Conservation (phyloP, 495 filamentous ascomycete genomes). For the Paragyromitra xinjiangensis region DNA sequence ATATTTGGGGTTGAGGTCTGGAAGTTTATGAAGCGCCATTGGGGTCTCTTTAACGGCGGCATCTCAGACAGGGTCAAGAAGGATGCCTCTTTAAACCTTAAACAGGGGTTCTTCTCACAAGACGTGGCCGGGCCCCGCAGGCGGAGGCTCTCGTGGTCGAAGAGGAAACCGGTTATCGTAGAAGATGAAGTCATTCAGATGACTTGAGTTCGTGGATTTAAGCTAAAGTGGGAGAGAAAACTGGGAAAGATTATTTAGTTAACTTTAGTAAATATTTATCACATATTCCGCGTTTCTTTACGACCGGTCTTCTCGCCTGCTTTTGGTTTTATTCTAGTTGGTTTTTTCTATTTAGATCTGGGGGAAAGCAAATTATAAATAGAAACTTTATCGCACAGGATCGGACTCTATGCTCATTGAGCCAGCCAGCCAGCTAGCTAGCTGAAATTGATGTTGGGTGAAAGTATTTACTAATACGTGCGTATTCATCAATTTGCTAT, state of each 20-base stretch:
- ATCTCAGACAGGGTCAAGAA: conserved; percentile 53
- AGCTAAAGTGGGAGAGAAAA: not conserved
- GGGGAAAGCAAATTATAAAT: too few species aligned
- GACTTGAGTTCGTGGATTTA: not conserved
- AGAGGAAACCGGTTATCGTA: not conserved
- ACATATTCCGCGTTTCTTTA: too few species aligned
- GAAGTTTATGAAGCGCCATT: conserved; percentile 68
- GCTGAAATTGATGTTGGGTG: too few species aligned
- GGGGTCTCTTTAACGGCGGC: conserved; percentile 51
- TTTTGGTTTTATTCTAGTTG: too few species aligned
- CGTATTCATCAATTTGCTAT: too few species aligned
- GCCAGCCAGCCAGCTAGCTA: too few species aligned
- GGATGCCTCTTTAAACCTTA: conserved; percentile 55
- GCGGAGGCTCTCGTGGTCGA: conserved; percentile 11
- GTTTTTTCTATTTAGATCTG: too few species aligned
- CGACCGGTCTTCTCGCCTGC: too few species aligned
- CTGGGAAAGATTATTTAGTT: not conserved
- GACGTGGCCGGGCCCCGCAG: conserved; percentile 7
- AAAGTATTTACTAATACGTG: too few species aligned
- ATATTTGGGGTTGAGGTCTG: conserved; percentile 68
- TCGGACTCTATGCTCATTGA: too few species aligned
- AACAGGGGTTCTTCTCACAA: conserved; percentile 58
- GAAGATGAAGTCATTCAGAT: not conserved
- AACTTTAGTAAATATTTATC: too few species aligned
- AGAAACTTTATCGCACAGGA: too few species aligned